These are phyloP conservation scores for Phenoliferia sp. DNA, from an alignment of 1,284 basidiomycete genomes.

Conservation along the genomic window DNA sequence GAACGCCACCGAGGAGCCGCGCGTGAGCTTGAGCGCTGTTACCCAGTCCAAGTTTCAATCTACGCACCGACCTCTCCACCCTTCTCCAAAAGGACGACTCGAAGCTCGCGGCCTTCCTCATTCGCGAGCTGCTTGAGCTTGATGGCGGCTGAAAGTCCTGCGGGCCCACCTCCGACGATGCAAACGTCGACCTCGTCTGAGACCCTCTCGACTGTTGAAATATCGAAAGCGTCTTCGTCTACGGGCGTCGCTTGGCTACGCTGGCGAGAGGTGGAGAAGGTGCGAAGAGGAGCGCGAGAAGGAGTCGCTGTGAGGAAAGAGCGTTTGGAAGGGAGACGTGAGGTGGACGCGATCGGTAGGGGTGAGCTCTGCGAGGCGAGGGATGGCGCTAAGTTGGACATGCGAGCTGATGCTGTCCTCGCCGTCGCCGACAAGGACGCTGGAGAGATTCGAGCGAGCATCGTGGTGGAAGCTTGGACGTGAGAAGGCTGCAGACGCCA, in stretches of 20 bases:
- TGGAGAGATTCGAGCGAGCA: neutral
- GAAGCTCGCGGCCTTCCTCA: conserved; percentile 60
- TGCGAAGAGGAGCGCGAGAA: neutral
- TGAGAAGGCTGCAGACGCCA: neutral
- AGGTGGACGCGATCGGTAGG: neutral
- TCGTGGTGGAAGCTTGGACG: neutral
- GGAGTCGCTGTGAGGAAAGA: neutral
- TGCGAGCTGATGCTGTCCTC: conserved; percentile 1
- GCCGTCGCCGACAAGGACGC: neutral
- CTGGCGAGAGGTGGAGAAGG: neutral
- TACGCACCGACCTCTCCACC: conserved; percentile 83
- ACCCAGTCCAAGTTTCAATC: no score
- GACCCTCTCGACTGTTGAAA: conserved; percentile 58
- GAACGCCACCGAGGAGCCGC: neutral
- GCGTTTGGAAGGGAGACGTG: neutral
- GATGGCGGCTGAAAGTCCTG: conserved; percentile 94
- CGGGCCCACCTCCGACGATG: conserved; percentile 93
- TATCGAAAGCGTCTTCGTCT: conserved; percentile 17
- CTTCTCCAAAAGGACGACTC: conserved; percentile 94
- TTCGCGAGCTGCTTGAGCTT: conserved; percentile 87
- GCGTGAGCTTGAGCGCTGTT: neutral
- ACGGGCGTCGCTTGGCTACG: conserved; percentile 8
- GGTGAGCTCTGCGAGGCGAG: neutral
- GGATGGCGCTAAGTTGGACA: neutral
- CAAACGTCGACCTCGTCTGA: conserved; percentile 91